A percentile compares a stretch with the other conserved stretches of the same genome.
These are phyloP conservation scores for Durotheca rogersii DNA, from an alignment of 495 filamentous ascomycete species.

Conservation along the genomic window DNA sequence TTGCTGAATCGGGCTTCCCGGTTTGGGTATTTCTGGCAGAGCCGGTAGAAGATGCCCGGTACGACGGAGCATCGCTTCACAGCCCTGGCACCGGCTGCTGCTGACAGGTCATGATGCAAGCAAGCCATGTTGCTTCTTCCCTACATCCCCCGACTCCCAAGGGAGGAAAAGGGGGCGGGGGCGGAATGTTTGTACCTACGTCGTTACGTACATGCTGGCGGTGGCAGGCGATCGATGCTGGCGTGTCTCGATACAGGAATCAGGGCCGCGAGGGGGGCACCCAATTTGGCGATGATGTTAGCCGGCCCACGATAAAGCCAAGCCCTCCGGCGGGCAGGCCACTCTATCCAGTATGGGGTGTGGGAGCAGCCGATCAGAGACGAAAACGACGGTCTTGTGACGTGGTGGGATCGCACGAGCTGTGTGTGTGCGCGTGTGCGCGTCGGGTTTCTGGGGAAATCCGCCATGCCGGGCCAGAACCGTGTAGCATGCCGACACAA, in stretches of 20 bases:
- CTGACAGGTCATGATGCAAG: constrained; percentile 4
- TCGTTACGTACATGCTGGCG: constrained; percentile 6
- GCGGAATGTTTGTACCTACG: constrained; percentile 5
- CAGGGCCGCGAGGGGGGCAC: constrained; percentile 11
- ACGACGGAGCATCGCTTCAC: constrained; percentile 24
- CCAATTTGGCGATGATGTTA: constrained; percentile 8
- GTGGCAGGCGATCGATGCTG: constrained; percentile 11
- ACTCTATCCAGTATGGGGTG: constrained; percentile 24
- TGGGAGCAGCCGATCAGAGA: constrained; percentile 23
- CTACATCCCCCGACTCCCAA: too few species aligned
- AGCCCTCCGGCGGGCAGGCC: constrained; percentile 20
- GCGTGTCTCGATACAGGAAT: constrained; percentile 22
- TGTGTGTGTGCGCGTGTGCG: too few species aligned
- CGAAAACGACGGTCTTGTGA: constrained; percentile 28
- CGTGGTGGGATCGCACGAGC: constrained; percentile 21
- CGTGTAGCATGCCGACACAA: constrained; percentile 29
- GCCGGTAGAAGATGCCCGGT: background rate
- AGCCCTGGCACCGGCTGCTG: constrained; percentile 4
- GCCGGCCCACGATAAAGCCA: constrained; percentile 8
- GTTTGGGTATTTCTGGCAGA: constrained; percentile 14
- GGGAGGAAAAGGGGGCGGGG: too few species aligned
- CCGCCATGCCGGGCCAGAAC: constrained; percentile 27
- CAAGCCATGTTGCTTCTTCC: too few species aligned
- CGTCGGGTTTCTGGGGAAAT: constrained; percentile 33
- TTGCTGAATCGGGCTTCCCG: constrained; percentile 31